Base-by-base conservation (phyloP, 306 rosid species). In the Pyrus bretschneideri region DNA sequence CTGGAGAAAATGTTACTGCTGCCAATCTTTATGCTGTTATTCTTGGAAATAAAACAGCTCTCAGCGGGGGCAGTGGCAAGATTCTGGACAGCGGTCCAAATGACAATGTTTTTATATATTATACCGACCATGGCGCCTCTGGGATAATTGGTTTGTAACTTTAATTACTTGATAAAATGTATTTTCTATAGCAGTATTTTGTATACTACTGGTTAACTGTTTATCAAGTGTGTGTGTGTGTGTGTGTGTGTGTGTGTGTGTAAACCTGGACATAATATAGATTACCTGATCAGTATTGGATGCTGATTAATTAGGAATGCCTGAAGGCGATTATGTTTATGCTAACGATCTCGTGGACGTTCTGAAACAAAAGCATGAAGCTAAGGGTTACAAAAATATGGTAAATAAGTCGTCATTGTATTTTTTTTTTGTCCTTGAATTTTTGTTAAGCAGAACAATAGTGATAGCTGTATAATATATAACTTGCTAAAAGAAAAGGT, bases 11-110 rank as follows among this genome's bases (percentile, higher is more conserved):
- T 62, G 97, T 92, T 64, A 93, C 78, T 21, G 97, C 81, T 49
- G 19, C 65, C 67, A 95, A 95, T 76, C 87, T 95, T 49, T 95
- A 51, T 12, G 91, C 97, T 10, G 99, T 75, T 81, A 82, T 95
- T 40, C 97, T 95, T 78, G 97, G 99, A 83, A 89, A 95, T 65
- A 92, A 74, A 80, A 76, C 87, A 21, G 97, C 97, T 74, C 85
- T 92, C 51, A 83, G 83, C 0, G 97, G 97, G 77, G 97, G 99
- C 69, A 95, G 97, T 59, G 97, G 97, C 67, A 95, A 95, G 72
- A 97, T 95, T 79, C 93, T 92, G 64, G 87, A 92, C 66, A 95
- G 97, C 61, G 97, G 99, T 49, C 99, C 99, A 51, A 75, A 89
- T 69, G 99, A 95, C 84, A 97, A 88, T 76, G 91, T 95, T 76